Conservation (phyloP, 495 filamentous ascomycete genomes). For the Tuber borchii region DNA sequence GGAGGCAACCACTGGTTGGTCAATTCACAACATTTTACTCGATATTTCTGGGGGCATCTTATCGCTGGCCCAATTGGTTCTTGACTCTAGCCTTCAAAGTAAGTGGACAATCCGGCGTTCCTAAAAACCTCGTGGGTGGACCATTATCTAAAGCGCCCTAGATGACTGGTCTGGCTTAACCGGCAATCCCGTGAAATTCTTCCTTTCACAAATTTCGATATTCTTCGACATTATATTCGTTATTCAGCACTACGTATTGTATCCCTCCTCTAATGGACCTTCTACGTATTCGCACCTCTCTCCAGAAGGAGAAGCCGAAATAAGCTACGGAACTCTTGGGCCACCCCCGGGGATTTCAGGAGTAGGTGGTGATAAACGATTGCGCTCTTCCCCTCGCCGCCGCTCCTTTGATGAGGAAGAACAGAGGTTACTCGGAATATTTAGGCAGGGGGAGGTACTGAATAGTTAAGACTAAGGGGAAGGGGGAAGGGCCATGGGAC, state of each 20-base stretch:
- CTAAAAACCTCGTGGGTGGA: not conserved
- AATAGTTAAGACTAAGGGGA: not conserved
- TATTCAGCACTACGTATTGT: conserved; percentile 77
- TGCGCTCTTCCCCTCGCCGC: not conserved
- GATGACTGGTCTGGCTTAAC: conserved; percentile 78
- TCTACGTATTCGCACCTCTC: not conserved
- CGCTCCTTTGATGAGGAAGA: not conserved
- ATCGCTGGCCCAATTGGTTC: conserved; percentile 71
- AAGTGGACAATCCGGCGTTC: conserved; percentile 1
- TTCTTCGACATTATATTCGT: conserved; percentile 84
- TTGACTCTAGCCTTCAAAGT: conserved; percentile 75
- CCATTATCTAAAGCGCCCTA: conserved; percentile 5
- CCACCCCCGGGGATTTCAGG: not conserved
- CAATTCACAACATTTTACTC: conserved; percentile 75
- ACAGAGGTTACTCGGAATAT: not conserved
- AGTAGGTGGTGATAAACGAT: not conserved
- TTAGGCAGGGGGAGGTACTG: not conserved
- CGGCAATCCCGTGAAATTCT: conserved; percentile 87
- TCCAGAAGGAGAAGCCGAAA: not conserved
- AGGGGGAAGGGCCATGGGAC: not conserved
- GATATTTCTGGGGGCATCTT: conserved; percentile 74
- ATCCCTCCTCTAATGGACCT: conserved; percentile 42
- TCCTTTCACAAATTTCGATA: conserved; percentile 72
- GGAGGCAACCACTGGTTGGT: conserved; percentile 79
- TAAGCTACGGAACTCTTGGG: not conserved